Evolutionary conservation across 805 yeast genomes (phyloP).

Genomic region (Danielia reshetovae): DNA sequence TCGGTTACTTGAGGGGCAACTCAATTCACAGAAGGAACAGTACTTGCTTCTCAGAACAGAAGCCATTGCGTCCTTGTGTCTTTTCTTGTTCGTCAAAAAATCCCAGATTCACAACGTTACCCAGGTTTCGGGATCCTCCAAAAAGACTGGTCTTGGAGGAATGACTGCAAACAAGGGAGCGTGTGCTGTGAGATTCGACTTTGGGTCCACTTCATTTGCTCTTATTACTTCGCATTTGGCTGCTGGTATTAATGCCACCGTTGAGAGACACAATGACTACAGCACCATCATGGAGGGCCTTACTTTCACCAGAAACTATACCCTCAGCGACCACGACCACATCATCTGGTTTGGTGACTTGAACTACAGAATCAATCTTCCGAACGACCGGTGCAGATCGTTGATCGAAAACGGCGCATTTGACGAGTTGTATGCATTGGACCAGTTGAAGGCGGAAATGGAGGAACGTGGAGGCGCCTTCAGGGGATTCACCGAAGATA

Average conservation of each 20-base stretch:
- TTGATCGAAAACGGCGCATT: conserved; percentile 45
- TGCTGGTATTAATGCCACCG: conserved; percentile 79
- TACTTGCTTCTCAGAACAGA: conserved; percentile 71
- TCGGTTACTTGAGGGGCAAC: conserved; percentile 52
- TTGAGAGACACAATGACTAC: conserved; percentile 85
- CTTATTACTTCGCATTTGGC: conserved; percentile 90
- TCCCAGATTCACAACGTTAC: conserved; percentile 44
- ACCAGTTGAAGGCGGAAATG: conserved; percentile 78
- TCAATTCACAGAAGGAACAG: conserved; percentile 45
- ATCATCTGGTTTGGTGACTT: conserved; percentile 95
- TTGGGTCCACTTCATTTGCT: conserved; percentile 71
- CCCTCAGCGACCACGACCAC: conserved; percentile 78
- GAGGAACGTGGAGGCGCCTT: conserved; percentile 54
- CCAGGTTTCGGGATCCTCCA: conserved; percentile 89
- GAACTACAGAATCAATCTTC: conserved; percentile 71
- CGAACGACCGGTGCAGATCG: conserved; percentile 70
- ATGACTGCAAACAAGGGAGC: conserved; percentile 97
- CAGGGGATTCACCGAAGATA: conserved; percentile 70
- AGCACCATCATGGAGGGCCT: conserved; percentile 71
- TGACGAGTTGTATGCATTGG: conserved; percentile 56
- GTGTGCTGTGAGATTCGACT: conserved; percentile 84
- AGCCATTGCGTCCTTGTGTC: conserved; percentile 65
- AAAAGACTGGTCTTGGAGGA: conserved; percentile 94
- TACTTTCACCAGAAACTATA: conserved; percentile 70
- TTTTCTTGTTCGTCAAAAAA: conserved; percentile 61